phyloP scores from a whole-genome alignment of 108 stramenopile genomes.

The Conticribra weissflogii region DNA sequence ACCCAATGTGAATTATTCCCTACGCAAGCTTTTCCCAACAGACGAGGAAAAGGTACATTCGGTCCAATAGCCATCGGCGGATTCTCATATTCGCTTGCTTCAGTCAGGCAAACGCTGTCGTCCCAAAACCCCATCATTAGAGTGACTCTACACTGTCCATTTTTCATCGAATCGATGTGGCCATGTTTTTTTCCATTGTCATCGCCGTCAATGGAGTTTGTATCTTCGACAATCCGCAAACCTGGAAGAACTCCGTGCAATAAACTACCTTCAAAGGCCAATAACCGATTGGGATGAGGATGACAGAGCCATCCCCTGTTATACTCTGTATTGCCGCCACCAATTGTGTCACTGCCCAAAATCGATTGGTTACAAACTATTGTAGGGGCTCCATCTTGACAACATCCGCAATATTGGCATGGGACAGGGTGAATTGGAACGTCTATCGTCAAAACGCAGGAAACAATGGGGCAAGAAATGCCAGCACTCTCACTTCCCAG shows the following conservation, averaged over 20 bases:
- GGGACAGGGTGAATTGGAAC: constrained; percentile 23
- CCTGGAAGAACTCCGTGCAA: constrained; percentile 70
- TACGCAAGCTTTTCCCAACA: not conserved
- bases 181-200: not conserved
- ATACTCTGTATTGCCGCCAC: not conserved
- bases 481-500: constrained; percentile 1
- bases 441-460: constrained; percentile 43
- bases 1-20: constrained; percentile 1
- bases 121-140: constrained; percentile 18
- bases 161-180: too few species aligned
- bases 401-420: constrained; percentile 18
- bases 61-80: constrained; percentile 6
- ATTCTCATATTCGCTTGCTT: not conserved
- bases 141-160: constrained; percentile 60
- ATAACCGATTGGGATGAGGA: constrained; percentile 41
- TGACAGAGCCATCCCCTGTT: constrained; percentile 54
- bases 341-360: not conserved
- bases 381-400: constrained; percentile 37
- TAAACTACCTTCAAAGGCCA: constrained; percentile 59
- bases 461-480: constrained; percentile 40
- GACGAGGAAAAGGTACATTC: constrained; percentile 24
- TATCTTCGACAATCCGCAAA: constrained; percentile 15
- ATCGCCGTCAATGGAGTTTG: constrained; percentile 12
- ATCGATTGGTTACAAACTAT: constrained; percentile 48
- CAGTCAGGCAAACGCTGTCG: not conserved